Evolutionary conservation across 2,329 filamentous ascomycete genomes (phyloP), one percentile per base, ranked within the genome.

Genomic region (Colletotrichum sp.): DNA sequence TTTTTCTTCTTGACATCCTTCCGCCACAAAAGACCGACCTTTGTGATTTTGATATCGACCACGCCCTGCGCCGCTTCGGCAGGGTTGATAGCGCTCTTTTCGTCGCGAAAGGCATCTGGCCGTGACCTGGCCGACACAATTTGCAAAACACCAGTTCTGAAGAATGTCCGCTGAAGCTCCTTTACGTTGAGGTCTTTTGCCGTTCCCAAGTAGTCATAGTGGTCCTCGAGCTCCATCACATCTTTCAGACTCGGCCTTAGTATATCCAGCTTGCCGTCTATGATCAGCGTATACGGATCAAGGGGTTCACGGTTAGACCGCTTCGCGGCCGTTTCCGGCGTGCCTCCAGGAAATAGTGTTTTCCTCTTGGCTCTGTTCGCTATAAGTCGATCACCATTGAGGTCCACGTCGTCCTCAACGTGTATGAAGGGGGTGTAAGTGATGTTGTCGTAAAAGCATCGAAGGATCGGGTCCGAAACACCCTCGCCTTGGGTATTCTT

Each of bases 401-500:
- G 89, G 82, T 96, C 95, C 32, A 96, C 86, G 80, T 98, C 96
- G 82, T 98, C 96, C 84, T 99, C 97, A 62, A 98, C 96, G 81
- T 98, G 96, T 79, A 99, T 98, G 82, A 99, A 99, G 3, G 97
- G 97, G 3, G 97, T 99, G 83, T 99, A 99, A 74, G 94, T 95
- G 79, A 99, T 98, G 83, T 99, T 99, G 87, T 99, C 97, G 86
- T 99, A 99, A 82, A 99, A 98, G 83, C 96, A 98, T 81, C 96
- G 96, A 16, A 99, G 88, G 57, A 99, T 95, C 79, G 99, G 96
- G 79, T 98, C 95, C 69, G 95, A 95, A n/a, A 99, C 95, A 16
- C 95, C 95, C 83, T 99, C 96, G 5, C 95, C 96, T 26, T 93
- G 93, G 0, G 96, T 98, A 83, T 99, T 99, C 85, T 98, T 98